Percentiles rank a stretch among this genome's conserved stretches.
These are phyloP conservation scores for Didymella exigua DNA, from an alignment of 2,329 filamentous ascomycete genomes.

Conservation along the genomic window DNA sequence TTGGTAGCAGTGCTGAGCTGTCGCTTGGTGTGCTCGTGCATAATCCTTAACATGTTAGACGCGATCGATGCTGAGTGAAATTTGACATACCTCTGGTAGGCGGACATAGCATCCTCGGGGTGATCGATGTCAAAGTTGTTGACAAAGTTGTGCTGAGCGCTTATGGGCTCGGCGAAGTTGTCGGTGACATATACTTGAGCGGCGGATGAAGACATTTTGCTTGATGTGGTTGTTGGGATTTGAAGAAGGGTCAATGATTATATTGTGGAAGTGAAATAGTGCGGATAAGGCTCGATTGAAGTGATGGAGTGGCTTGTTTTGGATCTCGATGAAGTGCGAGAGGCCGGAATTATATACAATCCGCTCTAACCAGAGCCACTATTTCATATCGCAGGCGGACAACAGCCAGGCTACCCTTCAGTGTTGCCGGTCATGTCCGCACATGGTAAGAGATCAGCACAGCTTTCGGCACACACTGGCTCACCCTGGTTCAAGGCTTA, in stretches of 20 bases:
- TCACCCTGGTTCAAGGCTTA: conserved; percentile 27
- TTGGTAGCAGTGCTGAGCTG: conserved; percentile 54
- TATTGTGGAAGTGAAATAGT: background rate
- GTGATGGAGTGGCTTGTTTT: conserved; percentile 1
- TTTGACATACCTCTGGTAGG: conserved; percentile 55
- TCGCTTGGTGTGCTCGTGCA: conserved; percentile 58
- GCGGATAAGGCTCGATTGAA: background rate
- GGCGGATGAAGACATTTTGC: conserved; percentile 31
- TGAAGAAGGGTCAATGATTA: background rate
- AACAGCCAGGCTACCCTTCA: conserved; percentile 12
- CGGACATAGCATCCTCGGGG: conserved; percentile 46
- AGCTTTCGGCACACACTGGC: conserved; percentile 25
- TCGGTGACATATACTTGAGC: conserved; percentile 46
- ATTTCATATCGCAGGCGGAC: conserved; percentile 18
- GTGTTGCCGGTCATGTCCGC: conserved; percentile 18
- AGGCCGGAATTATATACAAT: conserved; percentile 29
- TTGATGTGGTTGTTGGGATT: background rate
- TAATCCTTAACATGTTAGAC: conserved; percentile 46
- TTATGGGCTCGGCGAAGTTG: conserved; percentile 50
- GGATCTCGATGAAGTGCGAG: conserved; percentile 1
- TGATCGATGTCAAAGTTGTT: conserved; percentile 52
- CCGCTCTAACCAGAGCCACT: conserved; percentile 1
- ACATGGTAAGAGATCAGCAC: conserved; percentile 33
- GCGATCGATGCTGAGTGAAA: background rate
- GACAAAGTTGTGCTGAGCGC: conserved; percentile 52